Base-by-base conservation (phyloP, 1,139 yeast species). In the Spathaspora sp. region DNA sequence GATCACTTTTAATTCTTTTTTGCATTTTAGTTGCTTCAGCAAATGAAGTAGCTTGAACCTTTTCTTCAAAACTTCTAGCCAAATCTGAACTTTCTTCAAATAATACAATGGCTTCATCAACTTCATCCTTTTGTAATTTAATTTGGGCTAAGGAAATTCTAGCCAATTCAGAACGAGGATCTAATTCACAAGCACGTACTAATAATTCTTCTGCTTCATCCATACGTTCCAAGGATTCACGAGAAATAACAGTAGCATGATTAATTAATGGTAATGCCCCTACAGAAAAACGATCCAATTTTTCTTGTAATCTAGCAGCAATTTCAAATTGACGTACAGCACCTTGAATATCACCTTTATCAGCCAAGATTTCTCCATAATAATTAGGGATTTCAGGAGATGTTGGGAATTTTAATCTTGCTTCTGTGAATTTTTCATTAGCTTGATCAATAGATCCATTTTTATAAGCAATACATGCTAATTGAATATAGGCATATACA, bases 381-480 rank as follows among this genome's bases (percentile, higher is more conserved):
- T 91, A 95, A 74, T 90, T 91, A 70, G 95, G 96, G 57, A 90
- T 88, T 67, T 89, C 97, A 46, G 97, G 89, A 44, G 86, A 79
- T 31, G 93, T 81, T 57, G 97, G 95, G 81, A 89, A 89, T 64
- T 77, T 78, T 65, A 78, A 75, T 60, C 82, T 82, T 41, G 96
- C 89, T 56, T 80, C 83, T 54, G 81, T 77, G 72, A 93, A 93
- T 54, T 82, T 74, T 50, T 79, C 78, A 64, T 81, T 82, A 50
- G 95, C 84, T 47, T 75, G 80, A 46, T 66, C 68, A 46, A 75
- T 67, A 44, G 82, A 74, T 45, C 91, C 91, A 63, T 82, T 81
- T 74, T 93, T 89, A 79, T 91, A 91, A 51, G 87, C 82, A 56
- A 91, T 81, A 67, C 97, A 95, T 40, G 97, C 98, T 56, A 89